Evolutionary conservation across 164 flowering plant genomes (phyloP).

Genomic region (Vitis riparia): DNA sequence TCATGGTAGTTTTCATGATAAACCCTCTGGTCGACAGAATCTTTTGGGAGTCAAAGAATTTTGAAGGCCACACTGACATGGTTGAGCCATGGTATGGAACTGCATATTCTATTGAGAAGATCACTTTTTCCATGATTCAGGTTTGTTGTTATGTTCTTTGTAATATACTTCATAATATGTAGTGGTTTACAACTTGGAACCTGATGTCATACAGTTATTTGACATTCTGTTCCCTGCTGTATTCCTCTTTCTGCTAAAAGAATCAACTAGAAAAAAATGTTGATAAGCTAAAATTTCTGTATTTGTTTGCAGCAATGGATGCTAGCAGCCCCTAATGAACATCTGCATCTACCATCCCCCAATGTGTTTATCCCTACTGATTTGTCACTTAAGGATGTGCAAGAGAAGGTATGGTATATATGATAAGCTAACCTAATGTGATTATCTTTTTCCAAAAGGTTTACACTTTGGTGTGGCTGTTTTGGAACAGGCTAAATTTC

Average conservation of each 20-base stretch:
- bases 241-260: no score
- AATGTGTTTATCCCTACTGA: slow-evolving; percentile 91
- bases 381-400: slow-evolving; percentile 57
- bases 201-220: no score
- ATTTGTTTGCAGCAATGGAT: slow-evolving; percentile 73
- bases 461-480: slow-evolving; percentile 2
- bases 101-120: slow-evolving; percentile 67
- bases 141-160: slow-evolving; percentile 33
- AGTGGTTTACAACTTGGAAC: neutral
- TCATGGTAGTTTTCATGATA: slow-evolving; percentile 1
- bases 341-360: slow-evolving; percentile 71
- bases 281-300: neutral
- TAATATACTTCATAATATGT: neutral
- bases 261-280: no score
- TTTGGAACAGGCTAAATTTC: slow-evolving; percentile 54
- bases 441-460: neutral
- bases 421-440: neutral
- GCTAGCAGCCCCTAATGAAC: slow-evolving; percentile 56
- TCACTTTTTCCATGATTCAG: slow-evolving; percentile 57
- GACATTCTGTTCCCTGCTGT: no score
- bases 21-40: slow-evolving; percentile 48
- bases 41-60: slow-evolving; percentile 90
- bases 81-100: slow-evolving; percentile 98
- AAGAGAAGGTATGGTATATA: slow-evolving; percentile 46
- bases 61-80: slow-evolving; percentile 78